A percentile compares a stretch with the other conserved stretches of the same genome.
These are phyloP conservation scores for Pythium brachiatum DNA, from an alignment of 352 stramenopile genomes.

Conservation along the genomic window DNA sequence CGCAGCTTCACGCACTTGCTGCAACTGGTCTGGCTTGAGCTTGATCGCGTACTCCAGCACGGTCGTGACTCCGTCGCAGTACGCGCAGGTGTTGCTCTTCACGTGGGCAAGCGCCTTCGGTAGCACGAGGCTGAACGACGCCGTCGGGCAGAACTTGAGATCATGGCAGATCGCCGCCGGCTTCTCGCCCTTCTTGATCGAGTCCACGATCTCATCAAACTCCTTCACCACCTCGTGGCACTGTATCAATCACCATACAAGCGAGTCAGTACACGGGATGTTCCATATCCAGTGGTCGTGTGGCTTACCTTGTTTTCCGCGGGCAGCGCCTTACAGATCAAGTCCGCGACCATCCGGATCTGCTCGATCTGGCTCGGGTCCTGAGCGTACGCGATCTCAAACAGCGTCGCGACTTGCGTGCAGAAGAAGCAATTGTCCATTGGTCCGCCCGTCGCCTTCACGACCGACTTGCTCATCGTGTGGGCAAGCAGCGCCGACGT, in stretches of 20 bases:
- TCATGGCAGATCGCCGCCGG: slow-evolving; percentile 62
- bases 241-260: slow-evolving; percentile 28
- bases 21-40: slow-evolving; percentile 55
- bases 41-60: slow-evolving; percentile 57
- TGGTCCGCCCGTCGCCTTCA: not conserved
- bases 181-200: slow-evolving; percentile 60
- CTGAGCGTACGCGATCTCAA: slow-evolving; percentile 54
- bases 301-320: slow-evolving; percentile 66
- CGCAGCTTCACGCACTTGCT: slow-evolving; percentile 57
- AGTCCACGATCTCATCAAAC: slow-evolving; percentile 59
- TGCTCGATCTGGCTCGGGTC: slow-evolving; percentile 49
- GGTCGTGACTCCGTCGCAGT: slow-evolving; percentile 63
- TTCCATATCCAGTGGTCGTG: too few species aligned
- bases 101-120: not conserved
- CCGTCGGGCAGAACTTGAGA: slow-evolving; percentile 50
- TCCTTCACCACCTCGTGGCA: slow-evolving; percentile 61
- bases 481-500: slow-evolving; percentile 11
- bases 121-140: not conserved
- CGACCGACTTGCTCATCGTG: slow-evolving; percentile 16
- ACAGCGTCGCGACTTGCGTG: slow-evolving; percentile 53
- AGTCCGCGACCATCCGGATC: slow-evolving; percentile 59
- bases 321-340: slow-evolving; percentile 59
- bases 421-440: slow-evolving; percentile 60
- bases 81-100: slow-evolving; percentile 46
- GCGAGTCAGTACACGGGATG: not conserved